Evolutionary conservation across 2,329 filamentous ascomycete genomes (phyloP), one percentile per base, ranked within the genome.

Genomic region (Grosmannia serpens): DNA sequence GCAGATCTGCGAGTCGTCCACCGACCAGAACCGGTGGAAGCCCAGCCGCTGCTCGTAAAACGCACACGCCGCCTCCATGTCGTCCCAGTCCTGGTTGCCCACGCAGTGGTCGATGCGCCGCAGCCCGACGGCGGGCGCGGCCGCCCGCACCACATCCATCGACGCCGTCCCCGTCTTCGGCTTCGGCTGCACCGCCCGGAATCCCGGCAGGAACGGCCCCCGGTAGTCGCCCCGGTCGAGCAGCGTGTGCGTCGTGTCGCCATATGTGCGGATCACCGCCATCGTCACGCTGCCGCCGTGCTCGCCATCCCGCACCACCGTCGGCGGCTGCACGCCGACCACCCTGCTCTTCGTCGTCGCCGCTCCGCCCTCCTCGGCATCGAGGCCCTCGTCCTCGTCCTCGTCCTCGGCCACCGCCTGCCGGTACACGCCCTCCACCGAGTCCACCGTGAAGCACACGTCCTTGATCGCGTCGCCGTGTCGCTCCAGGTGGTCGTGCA

Each of bases 11-110:
- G 84, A 87, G 77, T 96, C 92, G 71, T 96, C 92, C 60, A 96
- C 91, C 58, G 86, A 90, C 92, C 92, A 96, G 85, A 96, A 96
- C 64, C 91, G 89, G 77, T 96, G 91, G 82, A 96, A 96, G 58
- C 87, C 87, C 31, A 96, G 87, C 62, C 87, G 88, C 62, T 85
- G 83, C 75, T 96, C 91, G 76, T 96, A 97, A 72, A 88, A 85
- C 59, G 74, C 77, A 69, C 81, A 84, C 41, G 82, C 82, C 15
- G 77, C 77, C 60, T 77, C 76, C 83, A 97, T 95, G 71, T 91
- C 86, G 72, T 91, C 80, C 92, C 92, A 96, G 73, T 90, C 87
- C 77, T 96, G 91, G 77, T 97, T 96, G 64, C 92, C 92, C 65
- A 97, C 92, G 73, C 92, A 96, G 79, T 97, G 92, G 75, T 97